phyloP scores from a whole-genome alignment of 2,329 filamentous ascomycete species.

The Cladosporium sp. region DNA sequence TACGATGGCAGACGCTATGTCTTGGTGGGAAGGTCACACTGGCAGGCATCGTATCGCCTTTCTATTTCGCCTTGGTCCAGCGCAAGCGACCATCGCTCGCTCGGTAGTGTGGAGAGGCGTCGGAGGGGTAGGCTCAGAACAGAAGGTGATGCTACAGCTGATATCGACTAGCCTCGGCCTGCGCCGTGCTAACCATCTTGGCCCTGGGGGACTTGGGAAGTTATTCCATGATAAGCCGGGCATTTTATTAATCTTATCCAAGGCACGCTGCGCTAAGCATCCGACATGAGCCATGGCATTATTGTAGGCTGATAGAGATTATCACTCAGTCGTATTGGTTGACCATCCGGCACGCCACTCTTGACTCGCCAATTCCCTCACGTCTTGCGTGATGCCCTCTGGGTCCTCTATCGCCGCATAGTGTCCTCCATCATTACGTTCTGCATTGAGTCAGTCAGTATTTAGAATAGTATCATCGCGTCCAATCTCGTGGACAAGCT shows the following conservation, averaged over 20 bases:
- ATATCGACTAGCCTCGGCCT: too few relatives aligned
- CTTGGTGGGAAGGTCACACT: conserved; percentile 9
- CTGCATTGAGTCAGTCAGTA: conserved; percentile 9
- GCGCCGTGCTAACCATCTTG: too few relatives aligned
- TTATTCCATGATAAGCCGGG: neutral
- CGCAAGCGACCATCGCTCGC: neutral
- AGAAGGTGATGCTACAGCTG: neutral
- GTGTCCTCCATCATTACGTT: conserved; percentile 24
- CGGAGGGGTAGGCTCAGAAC: conserved; percentile 1
- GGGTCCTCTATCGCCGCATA: conserved; percentile 30
- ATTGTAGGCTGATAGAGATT: too few relatives aligned
- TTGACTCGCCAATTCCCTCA: conserved; percentile 21
- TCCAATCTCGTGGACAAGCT: too few relatives aligned
- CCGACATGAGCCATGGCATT: neutral
- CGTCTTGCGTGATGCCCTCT: conserved; percentile 25
- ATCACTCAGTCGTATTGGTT: too few relatives aligned
- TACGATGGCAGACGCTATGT: conserved; percentile 2
- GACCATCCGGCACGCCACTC: neutral
- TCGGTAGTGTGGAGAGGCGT: neutral
- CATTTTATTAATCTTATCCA: neutral
- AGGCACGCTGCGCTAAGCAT: neutral
- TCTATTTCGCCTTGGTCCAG: neutral
- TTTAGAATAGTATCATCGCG: too few relatives aligned
- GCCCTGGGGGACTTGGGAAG: too few relatives aligned
- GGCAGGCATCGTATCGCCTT: neutral